phyloP scores from a whole-genome alignment of 1,284 basidiomycete species.

The Microbotryum intermedium region DNA sequence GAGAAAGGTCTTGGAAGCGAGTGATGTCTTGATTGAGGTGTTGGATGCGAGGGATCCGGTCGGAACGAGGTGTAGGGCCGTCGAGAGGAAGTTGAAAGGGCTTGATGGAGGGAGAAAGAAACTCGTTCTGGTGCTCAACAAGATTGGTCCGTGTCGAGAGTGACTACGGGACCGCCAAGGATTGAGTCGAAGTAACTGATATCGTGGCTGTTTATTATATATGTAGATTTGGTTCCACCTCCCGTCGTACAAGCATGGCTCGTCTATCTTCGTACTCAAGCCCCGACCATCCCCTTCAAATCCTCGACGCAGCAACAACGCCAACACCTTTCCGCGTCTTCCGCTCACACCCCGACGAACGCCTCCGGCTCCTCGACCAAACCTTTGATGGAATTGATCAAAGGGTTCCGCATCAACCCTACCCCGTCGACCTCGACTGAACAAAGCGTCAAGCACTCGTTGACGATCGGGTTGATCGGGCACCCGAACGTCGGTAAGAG shows the following conservation, averaged over 20 bases:
- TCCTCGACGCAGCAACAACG: slow-evolving; percentile 75
- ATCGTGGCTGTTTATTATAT: slow-evolving; percentile 18
- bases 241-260: slow-evolving; percentile 87
- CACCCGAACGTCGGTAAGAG: slow-evolving; percentile 98
- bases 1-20: slow-evolving; percentile 85
- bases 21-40: slow-evolving; percentile 82
- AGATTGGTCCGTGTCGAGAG: slow-evolving; percentile 84
- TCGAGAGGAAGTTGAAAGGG: slow-evolving; percentile 81
- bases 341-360: slow-evolving; percentile 45
- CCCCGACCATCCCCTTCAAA: slow-evolving; percentile 89
- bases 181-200: too few species aligned
- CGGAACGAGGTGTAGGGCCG: slow-evolving; percentile 72
- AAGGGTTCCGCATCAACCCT: slow-evolving; percentile 57
- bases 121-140: slow-evolving; percentile 81
- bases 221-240: slow-evolving; percentile 73
- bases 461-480: slow-evolving; percentile 89
- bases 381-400: slow-evolving; percentile 72
- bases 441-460: slow-evolving; percentile 31
- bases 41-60: slow-evolving; percentile 87
- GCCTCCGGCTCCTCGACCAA: slow-evolving; percentile 57
- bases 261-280: slow-evolving; percentile 76
- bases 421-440: slow-evolving; percentile 2
- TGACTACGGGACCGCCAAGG: too few species aligned
- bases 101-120: slow-evolving; percentile 78
- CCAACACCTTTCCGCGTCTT: slow-evolving; percentile 61